Conservation (phyloP, 2,329 filamentous ascomycete genomes). For the Phialophora tarda region DNA sequence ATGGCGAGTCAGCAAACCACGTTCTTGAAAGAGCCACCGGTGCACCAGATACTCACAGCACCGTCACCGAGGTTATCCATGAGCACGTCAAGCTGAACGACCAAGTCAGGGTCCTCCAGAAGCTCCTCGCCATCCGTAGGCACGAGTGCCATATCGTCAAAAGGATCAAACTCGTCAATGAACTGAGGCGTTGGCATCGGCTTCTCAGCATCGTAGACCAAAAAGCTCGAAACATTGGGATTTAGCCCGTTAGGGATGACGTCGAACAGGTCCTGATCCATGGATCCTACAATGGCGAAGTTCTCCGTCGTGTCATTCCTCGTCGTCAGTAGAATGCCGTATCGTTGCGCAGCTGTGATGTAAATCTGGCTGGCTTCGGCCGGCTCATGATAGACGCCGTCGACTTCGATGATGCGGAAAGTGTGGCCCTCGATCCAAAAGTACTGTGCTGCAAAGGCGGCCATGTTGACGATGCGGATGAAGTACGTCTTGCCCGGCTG, state of each 20-base stretch:
- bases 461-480: conserved; percentile 74
- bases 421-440: conserved; percentile 59
- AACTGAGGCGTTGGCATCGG: conserved; percentile 57
- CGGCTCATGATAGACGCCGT: conserved; percentile 71
- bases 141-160: conserved; percentile 74
- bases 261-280: conserved; percentile 76
- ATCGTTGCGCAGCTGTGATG: conserved; percentile 70
- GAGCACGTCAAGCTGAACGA: conserved; percentile 66
- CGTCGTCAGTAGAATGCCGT: conserved; percentile 62
- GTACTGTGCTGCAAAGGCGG: conserved; percentile 66
- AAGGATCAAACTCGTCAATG: conserved; percentile 68
- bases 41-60: conserved; percentile 60
- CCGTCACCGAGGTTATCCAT: conserved; percentile 73
- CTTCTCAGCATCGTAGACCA: conserved; percentile 60
- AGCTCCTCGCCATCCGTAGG: conserved; percentile 69
- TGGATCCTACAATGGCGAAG: conserved; percentile 70
- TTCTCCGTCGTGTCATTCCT: conserved; percentile 67
- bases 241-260: conserved; percentile 69
- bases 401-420: conserved; percentile 73
- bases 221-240: conserved; percentile 61
- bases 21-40: not conserved
- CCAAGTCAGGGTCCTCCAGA: conserved; percentile 66
- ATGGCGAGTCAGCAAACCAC: not conserved
- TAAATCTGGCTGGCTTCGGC: conserved; percentile 68
- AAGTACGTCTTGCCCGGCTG: conserved; percentile 73